Base-by-base conservation (phyloP, 305 asterid species). In the Rubia tinctorum region DNA sequence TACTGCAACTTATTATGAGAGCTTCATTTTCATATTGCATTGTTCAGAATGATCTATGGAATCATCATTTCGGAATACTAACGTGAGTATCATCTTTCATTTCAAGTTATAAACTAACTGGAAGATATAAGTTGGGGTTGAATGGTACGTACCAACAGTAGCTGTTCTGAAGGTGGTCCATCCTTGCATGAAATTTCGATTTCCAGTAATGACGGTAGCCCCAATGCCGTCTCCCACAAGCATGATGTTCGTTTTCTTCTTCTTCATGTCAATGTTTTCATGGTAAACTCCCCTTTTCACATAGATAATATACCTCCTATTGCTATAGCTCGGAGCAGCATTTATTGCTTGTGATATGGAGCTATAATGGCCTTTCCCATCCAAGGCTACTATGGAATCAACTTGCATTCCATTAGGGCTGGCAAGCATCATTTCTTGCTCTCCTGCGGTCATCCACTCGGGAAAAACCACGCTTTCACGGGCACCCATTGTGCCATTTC, bases 101-200 rank as follows among this genome's bases (percentile, higher is more conserved):
- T 7, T 43, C 12, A 43, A 43, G 47, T 10, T 43, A 10, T 43
- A 10, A 43, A 43, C 11, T 43, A 43, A 1, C 5, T 43, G 12
- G 12, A 43, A 43, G 8, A 43, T 43, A 10, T 7, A 5, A 10
- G 47, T 7, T 7, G 1, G 47, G 47, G 20, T 6, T 5, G 43
- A 34, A 10, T 51, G 18, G n/a, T 30, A 60, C 69, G 75, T 81
- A 93, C 98, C 98, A 39, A 93, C 84, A 2, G 98, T 93, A 10
- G 96, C 91, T 0, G 98, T 91, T 58, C 97, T 77, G 78, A 91
- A 93, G 0, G 98, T 90, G 7, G 98, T 93, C 98, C 98, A 93
- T 23, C 98, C 98, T 75, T 93, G 98, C 97, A 88, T 83, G 87
- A 93, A 91, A 75, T 91, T 93, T 49, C 98, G 80, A 55, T 74